These are phyloP conservation scores for Bertia moriformis DNA, from an alignment of 2,329 filamentous ascomycete species.

Conservation along the genomic window DNA sequence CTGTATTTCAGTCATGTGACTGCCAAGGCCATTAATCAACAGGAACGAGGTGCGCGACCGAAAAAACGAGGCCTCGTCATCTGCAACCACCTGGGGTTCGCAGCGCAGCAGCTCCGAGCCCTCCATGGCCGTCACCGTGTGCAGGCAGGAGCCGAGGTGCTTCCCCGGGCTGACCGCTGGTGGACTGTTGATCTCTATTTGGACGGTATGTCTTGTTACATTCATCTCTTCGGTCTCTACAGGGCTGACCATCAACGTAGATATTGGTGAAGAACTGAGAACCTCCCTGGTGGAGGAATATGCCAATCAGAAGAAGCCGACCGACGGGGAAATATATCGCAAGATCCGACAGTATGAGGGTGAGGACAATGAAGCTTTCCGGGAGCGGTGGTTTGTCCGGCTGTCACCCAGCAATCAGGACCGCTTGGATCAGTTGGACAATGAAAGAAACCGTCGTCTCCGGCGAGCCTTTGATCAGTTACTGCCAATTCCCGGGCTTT, in stretches of 20 bases:
- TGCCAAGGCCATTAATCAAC: too few relatives aligned
- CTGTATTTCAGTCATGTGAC: too few relatives aligned
- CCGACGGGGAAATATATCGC: conserved; percentile 13
- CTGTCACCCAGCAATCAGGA: conserved; percentile 4
- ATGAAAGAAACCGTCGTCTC: neutral
- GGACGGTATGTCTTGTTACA: conserved; percentile 1
- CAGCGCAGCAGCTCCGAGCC: neutral
- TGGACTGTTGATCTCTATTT: neutral
- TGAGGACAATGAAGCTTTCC: conserved; percentile 5
- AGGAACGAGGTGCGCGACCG: too few relatives aligned
- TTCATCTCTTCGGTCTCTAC: neutral
- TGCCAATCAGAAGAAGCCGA: conserved; percentile 10
- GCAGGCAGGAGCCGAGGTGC: neutral
- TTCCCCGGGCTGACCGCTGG: neutral
- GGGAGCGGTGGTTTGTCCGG: conserved; percentile 5
- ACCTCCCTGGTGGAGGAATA: conserved; percentile 13
- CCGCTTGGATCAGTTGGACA: conserved; percentile 2
- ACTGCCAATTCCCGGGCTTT: neutral
- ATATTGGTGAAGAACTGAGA: conserved; percentile 10
- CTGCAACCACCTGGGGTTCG: conserved; percentile 3
- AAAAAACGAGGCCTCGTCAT: too few relatives aligned
- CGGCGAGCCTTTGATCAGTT: neutral
- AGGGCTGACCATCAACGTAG: conserved; percentile 5
- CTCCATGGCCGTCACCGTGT: neutral
- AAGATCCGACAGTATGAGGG: conserved; percentile 12